Evolutionary conservation across 805 yeast genomes (phyloP).

Genomic region (Wickerhamomyces ciferrii): DNA sequence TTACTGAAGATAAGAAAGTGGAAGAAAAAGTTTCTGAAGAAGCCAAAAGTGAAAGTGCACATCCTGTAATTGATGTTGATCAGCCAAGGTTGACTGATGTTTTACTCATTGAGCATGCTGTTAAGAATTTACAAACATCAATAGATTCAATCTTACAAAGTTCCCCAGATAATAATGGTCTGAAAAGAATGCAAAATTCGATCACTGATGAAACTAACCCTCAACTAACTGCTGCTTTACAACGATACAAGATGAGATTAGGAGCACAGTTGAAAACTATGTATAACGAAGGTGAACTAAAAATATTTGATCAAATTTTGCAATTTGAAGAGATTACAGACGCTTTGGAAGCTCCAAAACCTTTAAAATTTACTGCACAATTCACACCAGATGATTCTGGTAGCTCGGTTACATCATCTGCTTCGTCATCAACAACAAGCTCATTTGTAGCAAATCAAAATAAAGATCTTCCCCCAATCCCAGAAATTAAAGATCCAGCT

Average conservation of each 20-base stretch:
- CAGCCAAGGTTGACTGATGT: slow-evolving; percentile 18
- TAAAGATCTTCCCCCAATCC: slow-evolving; percentile 58
- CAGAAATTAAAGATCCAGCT: slow-evolving; percentile 53
- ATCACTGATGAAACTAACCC: slow-evolving; percentile 24
- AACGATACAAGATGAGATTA: slow-evolving; percentile 49
- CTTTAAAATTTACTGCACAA: neutral
- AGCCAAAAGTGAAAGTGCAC: slow-evolving; percentile 18
- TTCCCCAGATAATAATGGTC: slow-evolving; percentile 47
- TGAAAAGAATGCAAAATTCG: slow-evolving; percentile 28
- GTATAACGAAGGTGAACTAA: slow-evolving; percentile 41
- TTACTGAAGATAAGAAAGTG: neutral
- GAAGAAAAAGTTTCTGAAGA: slow-evolving; percentile 13
- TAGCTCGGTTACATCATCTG: neutral
- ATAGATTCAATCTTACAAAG: slow-evolving; percentile 43
- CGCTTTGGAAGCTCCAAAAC: neutral
- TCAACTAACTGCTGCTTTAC: slow-evolving; percentile 42
- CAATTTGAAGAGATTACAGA: slow-evolving; percentile 26
- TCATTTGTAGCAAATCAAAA: slow-evolving; percentile 18
- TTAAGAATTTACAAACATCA: slow-evolving; percentile 45
- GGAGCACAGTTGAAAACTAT: slow-evolving; percentile 57
- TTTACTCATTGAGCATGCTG: slow-evolving; percentile 43
- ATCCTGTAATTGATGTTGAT: neutral
- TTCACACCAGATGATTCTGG: neutral
- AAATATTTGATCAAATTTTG: slow-evolving; percentile 50
- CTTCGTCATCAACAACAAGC: neutral